A percentile compares a stretch with the other conserved stretches of the same genome.
These are phyloP conservation scores for Nicotiana undulata DNA, from an alignment of 257 asterid genomes.

Conservation along the genomic window DNA sequence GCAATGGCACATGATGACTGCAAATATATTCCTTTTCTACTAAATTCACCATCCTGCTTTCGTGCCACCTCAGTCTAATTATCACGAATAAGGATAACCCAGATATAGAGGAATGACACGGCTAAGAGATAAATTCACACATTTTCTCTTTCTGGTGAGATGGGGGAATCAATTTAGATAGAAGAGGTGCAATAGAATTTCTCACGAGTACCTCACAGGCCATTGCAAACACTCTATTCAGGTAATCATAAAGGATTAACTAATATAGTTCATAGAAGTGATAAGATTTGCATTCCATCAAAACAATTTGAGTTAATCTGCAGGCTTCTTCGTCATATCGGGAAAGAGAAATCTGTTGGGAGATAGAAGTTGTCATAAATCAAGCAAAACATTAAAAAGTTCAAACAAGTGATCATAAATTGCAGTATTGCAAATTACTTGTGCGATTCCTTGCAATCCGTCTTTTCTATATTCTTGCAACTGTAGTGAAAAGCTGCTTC, in stretches of 20 bases:
- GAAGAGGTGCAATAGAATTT: not conserved
- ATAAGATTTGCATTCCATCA: not conserved
- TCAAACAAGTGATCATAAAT: not conserved
- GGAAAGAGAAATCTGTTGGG: not conserved
- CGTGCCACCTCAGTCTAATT: not conserved
- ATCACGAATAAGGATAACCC: not conserved
- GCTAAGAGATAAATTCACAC: not conserved
- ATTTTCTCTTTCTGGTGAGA: not conserved
- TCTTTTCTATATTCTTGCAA: not conserved
- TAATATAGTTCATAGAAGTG: not conserved
- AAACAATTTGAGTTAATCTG: not conserved
- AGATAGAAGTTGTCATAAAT: not conserved
- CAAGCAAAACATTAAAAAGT: not conserved
- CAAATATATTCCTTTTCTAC: not conserved
- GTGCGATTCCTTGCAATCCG: not conserved
- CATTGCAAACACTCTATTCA: not conserved
- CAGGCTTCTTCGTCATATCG: not conserved
- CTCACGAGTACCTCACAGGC: not conserved
- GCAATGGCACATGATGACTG: not conserved
- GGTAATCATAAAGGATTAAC: not conserved
- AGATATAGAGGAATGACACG: not conserved
- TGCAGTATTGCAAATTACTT: not conserved
- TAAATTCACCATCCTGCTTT: not conserved
- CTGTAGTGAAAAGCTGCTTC: not conserved
- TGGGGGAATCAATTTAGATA: not conserved